Conservation (phyloP, 176 grass and related monocot genomes). For the Zizania latifolia region DNA sequence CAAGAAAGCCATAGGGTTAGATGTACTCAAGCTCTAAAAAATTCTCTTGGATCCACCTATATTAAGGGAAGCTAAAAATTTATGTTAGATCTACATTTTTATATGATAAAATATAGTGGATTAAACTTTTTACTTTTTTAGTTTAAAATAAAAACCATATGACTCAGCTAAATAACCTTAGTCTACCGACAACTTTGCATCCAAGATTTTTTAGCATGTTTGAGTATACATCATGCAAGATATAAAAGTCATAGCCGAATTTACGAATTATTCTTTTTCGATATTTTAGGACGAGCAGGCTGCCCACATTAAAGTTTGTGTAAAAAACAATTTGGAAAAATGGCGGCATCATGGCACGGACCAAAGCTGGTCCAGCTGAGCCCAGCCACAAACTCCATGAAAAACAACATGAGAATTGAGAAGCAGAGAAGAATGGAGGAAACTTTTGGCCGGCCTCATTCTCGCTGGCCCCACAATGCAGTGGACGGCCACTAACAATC, state of each 20-base stretch:
- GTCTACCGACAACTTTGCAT: too few species aligned
- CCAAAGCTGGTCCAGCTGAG: background rate
- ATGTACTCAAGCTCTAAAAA: too few species aligned
- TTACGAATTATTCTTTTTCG: background rate
- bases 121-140: too few species aligned
- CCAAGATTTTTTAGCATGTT: too few species aligned
- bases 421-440: background rate
- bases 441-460: background rate
- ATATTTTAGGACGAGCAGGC: background rate
- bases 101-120: too few species aligned
- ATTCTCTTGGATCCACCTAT: too few species aligned
- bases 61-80: too few species aligned
- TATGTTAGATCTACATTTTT: too few species aligned
- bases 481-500: conserved; percentile 33
- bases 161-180: too few species aligned
- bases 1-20: too few species aligned
- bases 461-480: conserved; percentile 19
- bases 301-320: conserved; percentile 3
- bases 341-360: conserved; percentile 21
- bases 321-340: background rate
- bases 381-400: conserved; percentile 23
- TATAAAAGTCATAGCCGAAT: background rate
- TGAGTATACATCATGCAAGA: conserved; percentile 11
- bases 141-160: too few species aligned
- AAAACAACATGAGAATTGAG: background rate